A percentile compares a stretch with the other conserved stretches of the same genome.
Evolutionary conservation across 2,329 filamentous ascomycete genomes (phyloP).

Genomic region (Corniculantispora saksenae): DNA sequence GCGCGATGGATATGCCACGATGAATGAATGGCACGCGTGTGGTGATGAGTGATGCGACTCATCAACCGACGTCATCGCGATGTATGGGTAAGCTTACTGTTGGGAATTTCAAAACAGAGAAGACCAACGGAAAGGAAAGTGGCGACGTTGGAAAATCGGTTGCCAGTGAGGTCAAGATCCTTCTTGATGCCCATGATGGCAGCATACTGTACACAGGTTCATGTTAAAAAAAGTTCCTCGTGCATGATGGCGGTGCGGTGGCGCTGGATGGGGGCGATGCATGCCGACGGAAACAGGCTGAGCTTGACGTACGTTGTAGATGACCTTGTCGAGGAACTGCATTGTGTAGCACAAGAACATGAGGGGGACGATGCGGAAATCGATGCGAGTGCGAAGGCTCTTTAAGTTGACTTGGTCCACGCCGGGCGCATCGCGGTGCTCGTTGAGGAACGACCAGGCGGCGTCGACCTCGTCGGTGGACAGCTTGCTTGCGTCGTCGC

Average conservation of each 20-base stretch:
- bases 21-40: not conserved
- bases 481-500: conserved; percentile 9
- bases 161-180: conserved; percentile 52
- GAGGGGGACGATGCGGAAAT: conserved; percentile 24
- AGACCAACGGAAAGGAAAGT: conserved; percentile 60
- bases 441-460: conserved; percentile 38
- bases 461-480: conserved; percentile 30
- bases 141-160: conserved; percentile 57
- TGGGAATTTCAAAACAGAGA: conserved; percentile 54
- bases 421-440: conserved; percentile 34
- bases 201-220: conserved; percentile 46
- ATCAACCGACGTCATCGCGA: not conserved
- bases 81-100: conserved; percentile 38
- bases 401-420: conserved; percentile 24
- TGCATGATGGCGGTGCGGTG: not conserved
- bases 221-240: not conserved
- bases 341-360: conserved; percentile 23
- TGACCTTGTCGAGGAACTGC: conserved; percentile 22
- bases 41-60: not conserved
- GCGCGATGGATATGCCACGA: not conserved
- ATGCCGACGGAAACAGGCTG: not conserved
- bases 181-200: conserved; percentile 58
- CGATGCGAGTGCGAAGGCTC: conserved; percentile 22
- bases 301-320: conserved; percentile 15
- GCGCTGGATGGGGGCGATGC: not conserved